phyloP scores from a whole-genome alignment of 2,329 filamentous ascomycete species.

The Ascochyta koolunga region DNA sequence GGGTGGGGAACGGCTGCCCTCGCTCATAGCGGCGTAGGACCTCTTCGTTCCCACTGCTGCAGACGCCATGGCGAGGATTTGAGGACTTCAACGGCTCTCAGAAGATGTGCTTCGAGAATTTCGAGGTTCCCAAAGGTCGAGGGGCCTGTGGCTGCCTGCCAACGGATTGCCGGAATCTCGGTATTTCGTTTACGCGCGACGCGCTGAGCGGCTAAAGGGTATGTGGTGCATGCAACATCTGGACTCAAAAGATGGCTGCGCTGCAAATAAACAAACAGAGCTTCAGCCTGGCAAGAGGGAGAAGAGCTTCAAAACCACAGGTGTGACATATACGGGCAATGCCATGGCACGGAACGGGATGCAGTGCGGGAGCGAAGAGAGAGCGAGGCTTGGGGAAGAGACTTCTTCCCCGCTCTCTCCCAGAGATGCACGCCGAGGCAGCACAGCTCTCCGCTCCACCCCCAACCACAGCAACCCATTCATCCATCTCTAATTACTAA shows the following conservation, averaged over 20 bases:
- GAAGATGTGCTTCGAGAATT: not conserved
- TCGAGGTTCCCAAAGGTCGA: not conserved
- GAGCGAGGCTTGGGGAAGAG: constrained; percentile 12
- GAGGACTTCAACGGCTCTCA: not conserved
- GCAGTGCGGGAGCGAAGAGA: constrained; percentile 4
- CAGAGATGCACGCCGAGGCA: constrained; percentile 5
- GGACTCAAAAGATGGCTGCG: not conserved
- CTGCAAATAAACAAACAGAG: not conserved
- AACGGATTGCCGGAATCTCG: not conserved
- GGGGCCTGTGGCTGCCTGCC: not conserved
- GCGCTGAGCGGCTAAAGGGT: constrained; percentile 10
- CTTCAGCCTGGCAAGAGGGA: constrained; percentile 3
- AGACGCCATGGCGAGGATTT: constrained; percentile 31
- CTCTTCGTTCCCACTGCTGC: constrained; percentile 37
- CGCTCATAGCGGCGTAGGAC: constrained; percentile 33
- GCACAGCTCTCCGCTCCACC: constrained; percentile 6
- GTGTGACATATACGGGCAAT: not conserved
- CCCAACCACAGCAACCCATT: constrained; percentile 6
- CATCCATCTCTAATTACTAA: constrained; percentile 3
- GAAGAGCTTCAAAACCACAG: not conserved
- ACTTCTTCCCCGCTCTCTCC: constrained; percentile 16
- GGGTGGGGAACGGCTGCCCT: constrained; percentile 17
- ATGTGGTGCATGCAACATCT: constrained; percentile 4
- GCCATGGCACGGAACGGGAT: constrained; percentile 13
- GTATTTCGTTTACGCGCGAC: constrained; percentile 12